Percentiles rank a stretch among this genome's conserved stretches.
These are phyloP conservation scores for Phoenix dactylifera DNA, from an alignment of 176 grass and related monocot species.

Conservation along the genomic window DNA sequence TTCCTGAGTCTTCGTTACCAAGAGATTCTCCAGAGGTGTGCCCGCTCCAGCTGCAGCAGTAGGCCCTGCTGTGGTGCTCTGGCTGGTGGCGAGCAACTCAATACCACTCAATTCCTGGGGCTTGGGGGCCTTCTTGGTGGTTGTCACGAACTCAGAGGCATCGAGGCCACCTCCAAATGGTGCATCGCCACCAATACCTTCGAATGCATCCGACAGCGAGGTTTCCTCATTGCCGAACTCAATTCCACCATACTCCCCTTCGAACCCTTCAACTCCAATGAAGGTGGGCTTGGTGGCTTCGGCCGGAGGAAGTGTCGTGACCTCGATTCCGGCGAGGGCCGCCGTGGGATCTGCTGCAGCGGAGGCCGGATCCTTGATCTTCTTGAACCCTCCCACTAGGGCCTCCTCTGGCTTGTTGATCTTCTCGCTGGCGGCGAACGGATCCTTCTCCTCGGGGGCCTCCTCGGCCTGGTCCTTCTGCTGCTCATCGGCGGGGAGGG, in stretches of 20 bases:
- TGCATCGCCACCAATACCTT: conserved; percentile 66
- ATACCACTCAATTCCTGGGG: conserved; percentile 59
- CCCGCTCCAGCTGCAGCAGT: conserved; percentile 26
- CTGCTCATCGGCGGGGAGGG: conserved; percentile 38
- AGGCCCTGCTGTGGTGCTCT: conserved; percentile 26
- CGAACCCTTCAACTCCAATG: conserved; percentile 85
- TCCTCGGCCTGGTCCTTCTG: conserved; percentile 44
- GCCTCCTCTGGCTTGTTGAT: conserved; percentile 88
- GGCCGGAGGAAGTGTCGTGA: conserved; percentile 72
- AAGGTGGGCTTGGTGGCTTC: conserved; percentile 93
- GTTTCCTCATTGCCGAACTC: conserved; percentile 90
- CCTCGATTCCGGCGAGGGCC: conserved; percentile 81
- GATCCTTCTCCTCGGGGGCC: conserved; percentile 59
- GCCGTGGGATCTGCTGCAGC: conserved; percentile 61
- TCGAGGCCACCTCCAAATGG: conserved; percentile 97
- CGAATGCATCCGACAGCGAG: conserved; percentile 79
- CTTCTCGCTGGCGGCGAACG: conserved; percentile 83
- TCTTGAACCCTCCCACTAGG: conserved; percentile 86
- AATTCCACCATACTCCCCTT: conserved; percentile 94
- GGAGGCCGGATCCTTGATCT: conserved; percentile 65
- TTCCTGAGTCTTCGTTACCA: conserved; percentile 59
- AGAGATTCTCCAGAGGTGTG: conserved; percentile 53
- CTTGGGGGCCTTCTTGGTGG: conserved; percentile 62
- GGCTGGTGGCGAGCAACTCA: conserved; percentile 59
- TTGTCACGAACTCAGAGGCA: conserved; percentile 93